Conservation (phyloP, 306 rosid genomes). For the Gynostemma pentaphyllum region DNA sequence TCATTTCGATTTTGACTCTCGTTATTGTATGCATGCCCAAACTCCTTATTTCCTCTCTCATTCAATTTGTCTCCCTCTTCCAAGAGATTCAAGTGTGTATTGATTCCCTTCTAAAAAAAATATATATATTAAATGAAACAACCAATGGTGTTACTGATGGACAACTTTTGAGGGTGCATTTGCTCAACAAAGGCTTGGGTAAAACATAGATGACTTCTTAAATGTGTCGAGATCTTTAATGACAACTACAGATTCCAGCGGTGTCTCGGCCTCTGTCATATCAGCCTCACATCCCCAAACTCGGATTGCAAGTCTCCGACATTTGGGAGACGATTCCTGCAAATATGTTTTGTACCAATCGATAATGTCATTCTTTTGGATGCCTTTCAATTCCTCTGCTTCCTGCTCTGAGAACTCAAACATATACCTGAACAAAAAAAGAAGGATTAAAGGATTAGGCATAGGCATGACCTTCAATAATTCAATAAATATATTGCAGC, state of each 20-base stretch:
- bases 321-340: constrained; percentile 51
- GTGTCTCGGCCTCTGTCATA: constrained; percentile 37
- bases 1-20: not conserved
- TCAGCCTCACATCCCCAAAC: constrained; percentile 89
- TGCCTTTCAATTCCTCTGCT: constrained; percentile 55
- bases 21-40: not conserved
- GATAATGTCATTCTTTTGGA: constrained; percentile 53
- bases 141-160: not conserved
- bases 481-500: not conserved
- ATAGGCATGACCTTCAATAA: not conserved
- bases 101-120: not conserved
- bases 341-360: constrained; percentile 66
- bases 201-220: constrained; percentile 53
- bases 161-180: not conserved
- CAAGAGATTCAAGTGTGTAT: not conserved
- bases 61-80: not conserved
- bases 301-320: constrained; percentile 58
- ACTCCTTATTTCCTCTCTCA: not conserved
- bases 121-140: not conserved
- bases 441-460: not conserved
- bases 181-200: constrained; percentile 44
- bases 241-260: constrained; percentile 21
- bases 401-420: constrained; percentile 66
- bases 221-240: constrained; percentile 47
- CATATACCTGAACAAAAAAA: constrained; percentile 47